A percentile compares a stretch with the other conserved stretches of the same genome.
Conservation (phyloP, 345 rosid genomes). For the Dipteronia dyeriana region DNA sequence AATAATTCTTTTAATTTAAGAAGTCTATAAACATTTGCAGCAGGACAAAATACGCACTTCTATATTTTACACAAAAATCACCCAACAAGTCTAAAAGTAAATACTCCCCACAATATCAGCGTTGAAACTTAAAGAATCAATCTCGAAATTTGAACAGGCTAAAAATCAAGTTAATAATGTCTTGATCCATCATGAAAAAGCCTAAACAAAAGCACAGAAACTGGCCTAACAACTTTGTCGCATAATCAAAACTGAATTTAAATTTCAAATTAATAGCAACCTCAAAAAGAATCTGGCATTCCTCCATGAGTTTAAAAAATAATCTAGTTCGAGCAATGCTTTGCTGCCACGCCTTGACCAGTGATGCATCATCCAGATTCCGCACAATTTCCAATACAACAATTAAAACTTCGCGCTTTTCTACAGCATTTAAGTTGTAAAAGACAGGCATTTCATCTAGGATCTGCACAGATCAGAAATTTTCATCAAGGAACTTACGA, state of each 20-base stretch:
- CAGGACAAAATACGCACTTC: neutral
- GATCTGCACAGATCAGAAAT: slow-evolving; percentile 63
- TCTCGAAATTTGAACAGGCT: neutral
- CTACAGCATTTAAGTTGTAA: slow-evolving; percentile 90
- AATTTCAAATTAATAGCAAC: slow-evolving; percentile 38
- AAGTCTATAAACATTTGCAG: neutral
- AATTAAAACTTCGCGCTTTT: slow-evolving; percentile 95
- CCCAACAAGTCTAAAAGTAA: neutral
- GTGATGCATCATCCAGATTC: slow-evolving; percentile 89
- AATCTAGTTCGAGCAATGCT: slow-evolving; percentile 96
- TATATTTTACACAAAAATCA: neutral
- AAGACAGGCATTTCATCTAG: slow-evolving; percentile 99
- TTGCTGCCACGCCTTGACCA: slow-evolving; percentile 98
- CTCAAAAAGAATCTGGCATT: slow-evolving; percentile 94
- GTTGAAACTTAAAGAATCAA: neutral
- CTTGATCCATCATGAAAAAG: slow-evolving; percentile 9
- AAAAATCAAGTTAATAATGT: slow-evolving; percentile 14
- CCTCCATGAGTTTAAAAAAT: slow-evolving; percentile 97
- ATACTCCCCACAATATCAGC: neutral
- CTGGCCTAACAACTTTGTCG: neutral
- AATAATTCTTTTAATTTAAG: neutral
- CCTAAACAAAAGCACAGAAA: slow-evolving; percentile 8
- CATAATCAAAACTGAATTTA: slow-evolving; percentile 12
- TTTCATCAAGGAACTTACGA: neutral
- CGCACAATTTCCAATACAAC: slow-evolving; percentile 90